phyloP scores from a whole-genome alignment of 345 rosid species.

The Adansonia digitata region DNA sequence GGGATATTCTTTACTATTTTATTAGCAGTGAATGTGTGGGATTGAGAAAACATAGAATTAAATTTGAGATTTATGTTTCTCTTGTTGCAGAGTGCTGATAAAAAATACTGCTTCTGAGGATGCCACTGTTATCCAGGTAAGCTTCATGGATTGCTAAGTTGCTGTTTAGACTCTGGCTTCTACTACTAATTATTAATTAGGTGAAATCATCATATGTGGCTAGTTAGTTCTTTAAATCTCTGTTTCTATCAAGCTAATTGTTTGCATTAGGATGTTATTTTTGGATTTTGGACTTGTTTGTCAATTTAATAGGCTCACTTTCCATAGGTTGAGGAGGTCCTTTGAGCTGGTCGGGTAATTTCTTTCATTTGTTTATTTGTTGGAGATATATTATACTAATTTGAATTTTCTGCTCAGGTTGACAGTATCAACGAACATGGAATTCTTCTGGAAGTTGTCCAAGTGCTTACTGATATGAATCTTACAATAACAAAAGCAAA shows the following conservation, averaged over 20 bases:
- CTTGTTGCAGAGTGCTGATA: conserved; percentile 63
- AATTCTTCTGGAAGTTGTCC: conserved; percentile 77
- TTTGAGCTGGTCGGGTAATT: background rate
- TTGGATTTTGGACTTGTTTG: background rate
- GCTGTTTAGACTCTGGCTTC: background rate
- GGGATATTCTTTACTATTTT: no score
- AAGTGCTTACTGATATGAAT: conserved; percentile 79
- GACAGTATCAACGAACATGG: conserved; percentile 79
- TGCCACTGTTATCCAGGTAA: conserved; percentile 74
- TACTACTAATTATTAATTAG: no score
- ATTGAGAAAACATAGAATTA: background rate
- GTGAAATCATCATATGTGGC: background rate
- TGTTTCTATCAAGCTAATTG: background rate
- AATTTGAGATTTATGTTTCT: conserved; percentile 6
- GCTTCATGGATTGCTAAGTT: background rate
- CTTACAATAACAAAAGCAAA: conserved; percentile 79
- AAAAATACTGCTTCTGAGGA: conserved; percentile 57
- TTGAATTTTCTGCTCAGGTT: conserved; percentile 39
- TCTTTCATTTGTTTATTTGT: background rate
- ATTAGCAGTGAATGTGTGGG: background rate
- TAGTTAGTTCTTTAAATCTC: background rate
- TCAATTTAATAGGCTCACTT: background rate
- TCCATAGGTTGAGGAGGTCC: background rate
- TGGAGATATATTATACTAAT: background rate
- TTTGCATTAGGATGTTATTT: background rate